phyloP scores from a whole-genome alignment of 805 yeast genomes.

The Suhomyces pyralidae region DNA sequence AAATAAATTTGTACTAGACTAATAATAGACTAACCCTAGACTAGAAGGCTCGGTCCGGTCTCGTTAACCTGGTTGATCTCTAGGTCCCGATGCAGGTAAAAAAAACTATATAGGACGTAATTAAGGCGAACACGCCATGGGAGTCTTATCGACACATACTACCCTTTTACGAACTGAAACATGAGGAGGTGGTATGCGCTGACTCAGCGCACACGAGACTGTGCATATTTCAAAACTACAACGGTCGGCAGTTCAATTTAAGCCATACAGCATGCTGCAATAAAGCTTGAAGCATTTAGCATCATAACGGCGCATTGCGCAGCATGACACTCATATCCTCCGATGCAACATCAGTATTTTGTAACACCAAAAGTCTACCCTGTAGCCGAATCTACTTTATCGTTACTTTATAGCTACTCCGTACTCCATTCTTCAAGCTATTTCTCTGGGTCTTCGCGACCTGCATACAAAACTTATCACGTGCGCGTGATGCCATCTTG shows the following conservation, averaged over 20 bases:
- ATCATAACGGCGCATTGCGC: neutral
- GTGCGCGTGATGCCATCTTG: conserved; percentile 4
- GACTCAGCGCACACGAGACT: neutral
- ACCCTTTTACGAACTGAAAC: neutral
- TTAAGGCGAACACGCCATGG: neutral
- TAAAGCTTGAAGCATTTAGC: neutral
- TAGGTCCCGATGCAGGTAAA: neutral
- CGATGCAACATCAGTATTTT: neutral
- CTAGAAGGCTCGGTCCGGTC: neutral
- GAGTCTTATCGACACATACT: neutral
- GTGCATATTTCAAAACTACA: neutral
- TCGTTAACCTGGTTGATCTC: neutral
- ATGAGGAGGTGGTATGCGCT: neutral
- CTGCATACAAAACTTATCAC: neutral
- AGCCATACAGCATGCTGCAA: neutral
- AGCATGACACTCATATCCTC: neutral
- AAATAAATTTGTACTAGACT: no score
- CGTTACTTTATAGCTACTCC: neutral
- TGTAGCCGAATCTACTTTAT: neutral
- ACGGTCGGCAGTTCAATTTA: neutral
- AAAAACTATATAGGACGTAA: neutral
- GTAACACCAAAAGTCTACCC: neutral
- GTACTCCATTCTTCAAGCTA: no score
- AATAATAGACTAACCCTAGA: neutral
- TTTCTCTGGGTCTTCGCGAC: neutral